Percentiles rank a stretch among this genome's conserved stretches.
phyloP scores from a whole-genome alignment of 2,329 filamentous ascomycete species.

The Plenodomus lindquistii region DNA sequence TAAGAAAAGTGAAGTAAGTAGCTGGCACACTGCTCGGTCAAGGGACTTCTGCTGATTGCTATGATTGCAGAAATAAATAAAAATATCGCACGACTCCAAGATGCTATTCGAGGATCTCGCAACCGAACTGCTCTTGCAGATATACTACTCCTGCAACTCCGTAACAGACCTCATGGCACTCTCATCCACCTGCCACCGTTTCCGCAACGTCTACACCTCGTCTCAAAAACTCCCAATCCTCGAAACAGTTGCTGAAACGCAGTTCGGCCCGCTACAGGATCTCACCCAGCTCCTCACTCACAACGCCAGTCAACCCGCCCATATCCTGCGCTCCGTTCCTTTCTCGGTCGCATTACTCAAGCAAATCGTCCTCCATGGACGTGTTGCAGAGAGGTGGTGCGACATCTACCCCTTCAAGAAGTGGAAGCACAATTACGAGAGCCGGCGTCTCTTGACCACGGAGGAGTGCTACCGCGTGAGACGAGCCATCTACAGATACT shows the following conservation, averaged over 20 bases:
- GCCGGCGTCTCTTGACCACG: slow-evolving; percentile 56
- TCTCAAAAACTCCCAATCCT: slow-evolving; percentile 61
- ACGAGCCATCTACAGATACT: slow-evolving; percentile 63
- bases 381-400: slow-evolving; percentile 61
- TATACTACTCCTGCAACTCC: slow-evolving; percentile 58
- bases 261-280: slow-evolving; percentile 63
- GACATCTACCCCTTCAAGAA: slow-evolving; percentile 66
- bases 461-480: slow-evolving; percentile 57
- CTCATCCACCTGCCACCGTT: slow-evolving; percentile 58
- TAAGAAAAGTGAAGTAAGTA: slow-evolving; percentile 10
- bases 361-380: slow-evolving; percentile 59
- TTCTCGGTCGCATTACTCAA: slow-evolving; percentile 60
- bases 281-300: slow-evolving; percentile 64
- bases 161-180: slow-evolving; percentile 59
- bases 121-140: slow-evolving; percentile 61
- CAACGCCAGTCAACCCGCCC: slow-evolving; percentile 62
- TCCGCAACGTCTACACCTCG: slow-evolving; percentile 56
- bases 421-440: slow-evolving; percentile 62
- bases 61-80: not conserved
- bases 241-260: slow-evolving; percentile 55
- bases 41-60: slow-evolving; percentile 4
- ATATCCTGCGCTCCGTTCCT: slow-evolving; percentile 56
- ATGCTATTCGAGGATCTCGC: slow-evolving; percentile 62
- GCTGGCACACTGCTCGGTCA: not conserved
- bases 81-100: slow-evolving; percentile 20